A percentile compares a stretch with the other conserved stretches of the same genome.
Conservation (phyloP, 1,284 basidiomycete genomes). For the Leccinum variabile region DNA sequence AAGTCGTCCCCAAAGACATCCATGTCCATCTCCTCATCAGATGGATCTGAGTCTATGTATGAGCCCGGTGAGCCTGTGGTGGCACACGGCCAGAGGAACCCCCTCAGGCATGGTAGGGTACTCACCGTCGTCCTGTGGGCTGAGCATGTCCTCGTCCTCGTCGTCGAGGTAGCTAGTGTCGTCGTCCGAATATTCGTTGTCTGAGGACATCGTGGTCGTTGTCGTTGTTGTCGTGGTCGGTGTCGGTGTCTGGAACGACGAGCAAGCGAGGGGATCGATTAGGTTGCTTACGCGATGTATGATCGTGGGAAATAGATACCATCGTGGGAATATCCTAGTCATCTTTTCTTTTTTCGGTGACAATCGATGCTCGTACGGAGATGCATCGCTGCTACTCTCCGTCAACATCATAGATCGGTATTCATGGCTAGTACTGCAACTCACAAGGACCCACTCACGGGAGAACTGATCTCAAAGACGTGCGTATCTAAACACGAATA, state of each 20-base stretch:
- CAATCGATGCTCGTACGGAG: conserved; percentile 27
- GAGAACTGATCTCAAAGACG: conserved; percentile 95
- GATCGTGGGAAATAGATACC: conserved; percentile 4
- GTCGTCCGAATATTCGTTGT: conserved; percentile 73
- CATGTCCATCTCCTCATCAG: conserved; percentile 66
- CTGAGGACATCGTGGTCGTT: conserved; percentile 64
- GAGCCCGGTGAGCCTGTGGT: conserved; percentile 17
- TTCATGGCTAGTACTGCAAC: conserved; percentile 53
- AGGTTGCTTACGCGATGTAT: conserved; percentile 32
- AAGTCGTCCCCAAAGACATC: conserved; percentile 64
- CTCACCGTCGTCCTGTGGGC: conserved; percentile 53
- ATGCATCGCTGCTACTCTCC: conserved; percentile 22
- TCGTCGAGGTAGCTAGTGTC: conserved; percentile 66
- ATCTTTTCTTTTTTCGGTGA: conserved; percentile 11
- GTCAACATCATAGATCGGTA: conserved; percentile 5
- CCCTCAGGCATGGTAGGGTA: conserved; percentile 2
- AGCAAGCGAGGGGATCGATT: conserved; percentile 32
- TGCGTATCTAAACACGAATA: conserved; percentile 41
- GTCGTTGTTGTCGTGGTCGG: conserved; percentile 4
- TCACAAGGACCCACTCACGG: conserved; percentile 87
- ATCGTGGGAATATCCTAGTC: background rate
- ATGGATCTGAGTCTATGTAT: conserved; percentile 48
- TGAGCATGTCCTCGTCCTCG: conserved; percentile 66
- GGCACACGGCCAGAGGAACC: conserved; percentile 16
- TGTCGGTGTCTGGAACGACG: conserved; percentile 18